Evolutionary conservation across 805 yeast genomes (phyloP).

Genomic region (Candida methanosorbosa): DNA sequence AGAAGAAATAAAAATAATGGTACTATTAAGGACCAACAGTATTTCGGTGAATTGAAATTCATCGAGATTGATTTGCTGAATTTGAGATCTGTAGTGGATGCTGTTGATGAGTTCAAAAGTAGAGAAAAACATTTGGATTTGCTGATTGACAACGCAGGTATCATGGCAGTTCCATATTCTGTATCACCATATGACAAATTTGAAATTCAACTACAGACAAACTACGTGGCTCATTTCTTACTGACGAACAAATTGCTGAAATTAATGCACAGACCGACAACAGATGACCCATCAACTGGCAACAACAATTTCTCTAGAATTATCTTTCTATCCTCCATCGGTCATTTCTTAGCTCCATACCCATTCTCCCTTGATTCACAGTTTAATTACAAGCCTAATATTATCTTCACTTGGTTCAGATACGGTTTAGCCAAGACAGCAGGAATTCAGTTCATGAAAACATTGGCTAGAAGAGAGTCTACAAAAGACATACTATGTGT

Average conservation of each 20-base stretch:
- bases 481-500: slow-evolving; percentile 49
- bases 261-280: slow-evolving; percentile 29
- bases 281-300: slow-evolving; percentile 5
- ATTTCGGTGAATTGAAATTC: slow-evolving; percentile 42
- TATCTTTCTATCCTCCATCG: slow-evolving; percentile 55
- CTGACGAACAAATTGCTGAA: slow-evolving; percentile 55
- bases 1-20: slow-evolving; percentile 15
- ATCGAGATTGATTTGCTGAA: slow-evolving; percentile 49
- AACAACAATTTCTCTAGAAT: slow-evolving; percentile 37
- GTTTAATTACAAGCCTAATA: slow-evolving; percentile 54
- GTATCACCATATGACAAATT: slow-evolving; percentile 54
- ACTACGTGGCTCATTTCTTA: slow-evolving; percentile 68
- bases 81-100: slow-evolving; percentile 36
- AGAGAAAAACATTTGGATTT: slow-evolving; percentile 48
- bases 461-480: slow-evolving; percentile 60
- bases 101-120: slow-evolving; percentile 36
- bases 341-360: slow-evolving; percentile 45
- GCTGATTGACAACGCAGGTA: slow-evolving; percentile 71
- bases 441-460: slow-evolving; percentile 63
- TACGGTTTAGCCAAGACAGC: slow-evolving; percentile 73
- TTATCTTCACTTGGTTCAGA: slow-evolving; percentile 68
- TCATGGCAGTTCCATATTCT: slow-evolving; percentile 65
- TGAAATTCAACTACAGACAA: slow-evolving; percentile 75
- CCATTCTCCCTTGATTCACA: slow-evolving; percentile 38
- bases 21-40: slow-evolving; percentile 14